Percentiles rank a stretch among this genome's conserved stretches.
These are phyloP conservation scores for Agaricus blazei DNA, from an alignment of 768 basidiomycete species.

Conservation along the genomic window DNA sequence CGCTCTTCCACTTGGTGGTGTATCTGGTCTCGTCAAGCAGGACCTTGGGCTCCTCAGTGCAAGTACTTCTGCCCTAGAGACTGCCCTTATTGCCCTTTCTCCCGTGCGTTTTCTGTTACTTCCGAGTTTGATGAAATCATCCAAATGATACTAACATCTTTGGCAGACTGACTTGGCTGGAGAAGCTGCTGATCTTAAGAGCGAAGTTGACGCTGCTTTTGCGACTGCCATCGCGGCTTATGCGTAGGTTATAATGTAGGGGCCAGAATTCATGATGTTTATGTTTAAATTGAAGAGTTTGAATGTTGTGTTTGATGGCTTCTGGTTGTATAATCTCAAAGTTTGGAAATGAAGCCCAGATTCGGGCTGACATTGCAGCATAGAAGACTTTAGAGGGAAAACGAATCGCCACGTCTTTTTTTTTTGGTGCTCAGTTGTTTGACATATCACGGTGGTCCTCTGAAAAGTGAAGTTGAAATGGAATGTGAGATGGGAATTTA, in stretches of 20 bases:
- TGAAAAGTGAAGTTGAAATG: no score
- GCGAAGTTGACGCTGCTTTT: slow-evolving; percentile 19
- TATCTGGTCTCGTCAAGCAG: slow-evolving; percentile 19
- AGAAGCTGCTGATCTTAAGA: slow-evolving; percentile 16
- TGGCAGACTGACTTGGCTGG: slow-evolving; percentile 17
- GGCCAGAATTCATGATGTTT: not conserved
- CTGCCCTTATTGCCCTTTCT: slow-evolving; percentile 17
- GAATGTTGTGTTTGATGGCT: no score
- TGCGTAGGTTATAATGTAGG: not conserved
- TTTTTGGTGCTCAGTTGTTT: no score
- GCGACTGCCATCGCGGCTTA: slow-evolving; percentile 24
- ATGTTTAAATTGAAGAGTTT: not conserved
- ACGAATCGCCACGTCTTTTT: no score
- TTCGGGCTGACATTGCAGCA: no score
- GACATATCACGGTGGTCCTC: no score
- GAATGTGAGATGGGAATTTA: no score
- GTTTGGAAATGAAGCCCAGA: no score
- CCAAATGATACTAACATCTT: not conserved
- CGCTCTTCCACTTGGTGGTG: slow-evolving; percentile 16
- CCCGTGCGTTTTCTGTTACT: slow-evolving; percentile 18
- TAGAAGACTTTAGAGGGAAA: no score
- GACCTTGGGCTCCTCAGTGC: slow-evolving; percentile 21
- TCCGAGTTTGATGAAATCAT: not conserved
- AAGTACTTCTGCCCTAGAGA: slow-evolving; percentile 20
- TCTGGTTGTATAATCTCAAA: no score